Percentiles rank a stretch among this genome's conserved stretches.
phyloP scores from a whole-genome alignment of 192 early-diverging fungal genomes.

The Backusella morwellensis region DNA sequence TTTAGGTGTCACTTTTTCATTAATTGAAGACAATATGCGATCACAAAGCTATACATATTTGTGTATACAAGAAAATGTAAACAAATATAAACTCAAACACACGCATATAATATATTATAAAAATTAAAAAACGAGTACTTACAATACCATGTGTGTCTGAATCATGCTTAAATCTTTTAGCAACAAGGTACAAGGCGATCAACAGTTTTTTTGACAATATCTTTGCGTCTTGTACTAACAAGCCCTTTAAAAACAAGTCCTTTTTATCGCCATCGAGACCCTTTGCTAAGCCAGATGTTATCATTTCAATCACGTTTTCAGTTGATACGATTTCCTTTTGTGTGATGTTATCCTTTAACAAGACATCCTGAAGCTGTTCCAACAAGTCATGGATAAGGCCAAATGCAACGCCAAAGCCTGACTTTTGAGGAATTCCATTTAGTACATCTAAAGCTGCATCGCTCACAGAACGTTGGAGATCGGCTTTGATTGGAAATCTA shows the following conservation, averaged over 20 bases:
- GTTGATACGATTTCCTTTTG: background rate
- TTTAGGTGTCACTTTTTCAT: conserved; percentile 7
- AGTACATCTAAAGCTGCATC: conserved; percentile 8
- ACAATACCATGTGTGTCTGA: background rate
- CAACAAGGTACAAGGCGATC: conserved; percentile 13
- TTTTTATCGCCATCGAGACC: background rate
- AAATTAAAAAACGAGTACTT: background rate
- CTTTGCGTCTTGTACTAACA: background rate
- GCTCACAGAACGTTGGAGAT: background rate
- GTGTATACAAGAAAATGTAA: background rate
- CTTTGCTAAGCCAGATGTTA: background rate
- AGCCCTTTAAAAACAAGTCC: conserved; percentile 1
- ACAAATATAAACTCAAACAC: too few relatives aligned
- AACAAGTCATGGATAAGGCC: conserved; percentile 18
- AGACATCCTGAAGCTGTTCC: conserved; percentile 13
- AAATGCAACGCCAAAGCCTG: conserved; percentile 15
- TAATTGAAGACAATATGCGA: background rate
- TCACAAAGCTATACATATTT: background rate
- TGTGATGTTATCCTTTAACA: background rate
- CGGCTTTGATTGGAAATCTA: background rate
- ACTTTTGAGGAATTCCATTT: conserved; percentile 1
- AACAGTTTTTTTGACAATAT: conserved; percentile 10
- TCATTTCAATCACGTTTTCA: conserved; percentile 11
- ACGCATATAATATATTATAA: background rate
- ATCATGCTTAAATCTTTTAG: conserved; percentile 10